These are phyloP conservation scores for Solanum hybrid DNA, from an alignment of 305 asterid genomes.

Conservation along the genomic window DNA sequence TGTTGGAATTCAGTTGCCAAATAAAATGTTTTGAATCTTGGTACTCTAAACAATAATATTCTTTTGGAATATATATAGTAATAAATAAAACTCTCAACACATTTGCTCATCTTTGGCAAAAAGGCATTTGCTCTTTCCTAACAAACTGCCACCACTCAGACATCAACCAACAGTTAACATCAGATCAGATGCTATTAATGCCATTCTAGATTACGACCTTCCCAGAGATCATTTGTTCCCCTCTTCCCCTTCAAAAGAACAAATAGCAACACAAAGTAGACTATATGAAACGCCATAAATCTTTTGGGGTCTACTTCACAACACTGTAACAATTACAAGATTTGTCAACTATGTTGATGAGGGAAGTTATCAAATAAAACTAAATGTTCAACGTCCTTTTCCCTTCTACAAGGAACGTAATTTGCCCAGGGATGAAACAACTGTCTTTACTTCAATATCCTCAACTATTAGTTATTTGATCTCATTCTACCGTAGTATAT, in stretches of 20 bases:
- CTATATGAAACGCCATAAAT: not conserved
- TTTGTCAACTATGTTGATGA: not conserved
- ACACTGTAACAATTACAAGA: not conserved
- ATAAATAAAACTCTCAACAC: not conserved
- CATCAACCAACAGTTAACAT: not conserved
- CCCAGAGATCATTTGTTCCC: not conserved
- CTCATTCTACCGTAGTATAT: constrained; percentile 6
- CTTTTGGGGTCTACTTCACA: not conserved
- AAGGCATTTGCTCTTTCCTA: not conserved
- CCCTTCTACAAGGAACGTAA: not conserved
- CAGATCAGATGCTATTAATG: not conserved
- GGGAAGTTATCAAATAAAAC: not conserved
- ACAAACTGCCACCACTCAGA: not conserved
- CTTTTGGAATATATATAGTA: not conserved
- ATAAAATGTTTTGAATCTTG: not conserved
- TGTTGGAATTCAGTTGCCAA: not conserved
- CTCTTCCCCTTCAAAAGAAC: not conserved
- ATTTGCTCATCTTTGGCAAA: not conserved
- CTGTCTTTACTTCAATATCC: not conserved
- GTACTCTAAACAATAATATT: not conserved
- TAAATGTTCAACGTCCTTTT: not conserved
- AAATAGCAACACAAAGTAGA: not conserved
- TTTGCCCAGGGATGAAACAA: not conserved
- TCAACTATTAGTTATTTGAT: not conserved
- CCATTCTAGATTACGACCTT: not conserved